Base-by-base conservation (phyloP, 2,329 filamentous ascomycete species). In the Stemphylium vesicarium region DNA sequence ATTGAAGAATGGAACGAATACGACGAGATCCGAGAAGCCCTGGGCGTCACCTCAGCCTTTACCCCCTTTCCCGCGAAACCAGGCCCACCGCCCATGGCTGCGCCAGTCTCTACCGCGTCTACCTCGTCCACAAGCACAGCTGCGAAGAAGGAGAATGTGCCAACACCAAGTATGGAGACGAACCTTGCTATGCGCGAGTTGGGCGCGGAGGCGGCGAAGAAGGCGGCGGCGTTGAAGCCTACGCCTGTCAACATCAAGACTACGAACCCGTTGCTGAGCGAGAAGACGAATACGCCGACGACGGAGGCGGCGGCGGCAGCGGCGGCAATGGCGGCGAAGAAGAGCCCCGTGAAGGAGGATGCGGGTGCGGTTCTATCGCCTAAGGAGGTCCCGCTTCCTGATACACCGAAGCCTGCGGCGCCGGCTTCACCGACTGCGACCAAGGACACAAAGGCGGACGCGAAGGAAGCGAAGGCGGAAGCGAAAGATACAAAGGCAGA, bases 1-100 rank as follows among this genome's bases (percentile, higher is more conserved):
- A 87, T 98, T 60, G 95, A 99, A 78, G 95, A 99, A 74, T 98
- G 94, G 95, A 99, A 99, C 80, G 95, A 99, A 76, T 97, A 96
- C 77, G 92, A 92, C 77, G 94, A 98, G 78, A 85, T 99, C 58
- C 92, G 92, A 76, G 86, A 94, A 77, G 89, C 94, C 68, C 86
- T 98, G 66, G 82, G 81, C n/a, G 62, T 70, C n/a, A 67, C 66
- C 29, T 49, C 63, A 9, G 58, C 63, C 20, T 65, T 72, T 38
- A 64, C 75, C 56, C 69, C 68, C 16, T 73, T 68, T 64, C 59
- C 72, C 64, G 55, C 74, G 50, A 70, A 69, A 39, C 63, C 68
- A 31, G 46, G 42, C 10, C 50, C 57, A 13, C 44, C 50, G 33
- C 38, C 40, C 24, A 55, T 55, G 51, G 42, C 43, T 15, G 45